A percentile compares a stretch with the other conserved stretches of the same genome.
These are phyloP conservation scores for Rhazya stricta DNA, from an alignment of 257 asterid genomes.

Conservation along the genomic window DNA sequence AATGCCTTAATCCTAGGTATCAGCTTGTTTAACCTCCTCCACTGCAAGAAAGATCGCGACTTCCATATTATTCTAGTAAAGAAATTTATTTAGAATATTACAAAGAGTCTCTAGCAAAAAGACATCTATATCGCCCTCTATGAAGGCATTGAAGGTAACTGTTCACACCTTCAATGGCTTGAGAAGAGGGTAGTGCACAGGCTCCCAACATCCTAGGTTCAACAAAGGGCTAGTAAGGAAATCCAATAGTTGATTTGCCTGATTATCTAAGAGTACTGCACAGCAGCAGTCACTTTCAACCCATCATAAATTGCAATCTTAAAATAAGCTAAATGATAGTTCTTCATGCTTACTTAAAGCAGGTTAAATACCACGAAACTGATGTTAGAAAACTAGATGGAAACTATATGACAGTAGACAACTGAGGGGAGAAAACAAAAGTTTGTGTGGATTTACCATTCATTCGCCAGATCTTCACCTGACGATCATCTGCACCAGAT, in stretches of 20 bases:
- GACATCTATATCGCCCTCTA: not conserved
- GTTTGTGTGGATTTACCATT: slow-evolving; percentile 50
- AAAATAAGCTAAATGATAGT: not conserved
- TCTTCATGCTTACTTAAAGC: not conserved
- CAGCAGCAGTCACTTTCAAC: not conserved
- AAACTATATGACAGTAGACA: not conserved
- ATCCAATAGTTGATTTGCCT: not conserved
- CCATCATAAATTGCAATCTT: not conserved
- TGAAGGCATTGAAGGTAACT: not conserved
- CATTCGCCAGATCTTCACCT: slow-evolving; percentile 98
- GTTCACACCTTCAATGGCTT: not conserved
- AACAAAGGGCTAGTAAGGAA: not conserved
- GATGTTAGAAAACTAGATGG: not conserved
- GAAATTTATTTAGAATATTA: not conserved
- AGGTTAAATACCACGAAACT: not conserved
- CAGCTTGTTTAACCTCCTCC: not conserved
- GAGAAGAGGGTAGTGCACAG: not conserved
- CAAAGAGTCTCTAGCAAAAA: not conserved
- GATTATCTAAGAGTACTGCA: not conserved
- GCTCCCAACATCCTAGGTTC: not conserved
- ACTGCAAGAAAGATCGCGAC: not conserved
- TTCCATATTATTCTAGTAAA: not conserved
- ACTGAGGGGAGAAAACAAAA: not conserved
- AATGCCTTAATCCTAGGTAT: not conserved
- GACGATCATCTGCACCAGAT: slow-evolving; percentile 99